Percentiles rank a stretch among this genome's conserved stretches.
These are phyloP conservation scores for Zelopaecilomyces penicillatus DNA, from an alignment of 2,329 filamentous ascomycete genomes.

Conservation along the genomic window DNA sequence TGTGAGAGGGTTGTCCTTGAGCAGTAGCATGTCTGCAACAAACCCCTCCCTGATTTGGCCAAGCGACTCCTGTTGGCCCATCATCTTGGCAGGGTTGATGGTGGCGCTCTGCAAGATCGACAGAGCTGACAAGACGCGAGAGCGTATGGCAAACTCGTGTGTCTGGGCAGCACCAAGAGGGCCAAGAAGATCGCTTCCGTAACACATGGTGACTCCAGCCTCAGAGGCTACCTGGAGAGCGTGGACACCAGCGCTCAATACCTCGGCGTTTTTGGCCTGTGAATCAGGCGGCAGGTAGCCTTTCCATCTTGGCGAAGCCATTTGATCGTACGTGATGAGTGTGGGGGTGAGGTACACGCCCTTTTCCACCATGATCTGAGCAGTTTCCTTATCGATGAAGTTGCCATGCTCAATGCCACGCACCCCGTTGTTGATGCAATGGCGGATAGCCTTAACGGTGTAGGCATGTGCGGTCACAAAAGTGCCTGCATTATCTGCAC, in stretches of 20 bases:
- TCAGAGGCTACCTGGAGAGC: conserved; percentile 40
- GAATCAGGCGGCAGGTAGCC: conserved; percentile 35
- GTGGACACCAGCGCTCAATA: conserved; percentile 37
- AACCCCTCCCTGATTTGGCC: conserved; percentile 43
- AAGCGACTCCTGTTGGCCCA: conserved; percentile 34
- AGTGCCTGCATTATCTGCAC: conserved; percentile 39
- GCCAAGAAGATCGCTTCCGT: conserved; percentile 33
- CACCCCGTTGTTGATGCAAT: conserved; percentile 47
- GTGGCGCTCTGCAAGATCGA: conserved; percentile 21
- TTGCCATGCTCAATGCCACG: conserved; percentile 42
- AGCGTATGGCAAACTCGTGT: conserved; percentile 22
- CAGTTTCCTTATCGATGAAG: conserved; percentile 30
- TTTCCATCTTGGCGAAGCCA: conserved; percentile 33
- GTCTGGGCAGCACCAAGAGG: conserved; percentile 21
- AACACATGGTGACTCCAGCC: conserved; percentile 46
- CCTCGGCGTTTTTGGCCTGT: conserved; percentile 39
- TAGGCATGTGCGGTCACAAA: conserved; percentile 52
- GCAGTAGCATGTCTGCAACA: conserved; percentile 41
- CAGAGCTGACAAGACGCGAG: conserved; percentile 11
- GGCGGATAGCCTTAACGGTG: conserved; percentile 43
- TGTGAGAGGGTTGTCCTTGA: conserved; percentile 40
- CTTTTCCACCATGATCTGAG: conserved; percentile 40
- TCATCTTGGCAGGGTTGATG: conserved; percentile 41
- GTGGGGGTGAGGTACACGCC: conserved; percentile 44
- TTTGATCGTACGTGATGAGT: conserved; percentile 40